Percentiles rank a stretch among this genome's conserved stretches.
These are phyloP conservation scores for Pulveroboletus sp. DNA, from an alignment of 768 basidiomycete species.

Conservation along the genomic window DNA sequence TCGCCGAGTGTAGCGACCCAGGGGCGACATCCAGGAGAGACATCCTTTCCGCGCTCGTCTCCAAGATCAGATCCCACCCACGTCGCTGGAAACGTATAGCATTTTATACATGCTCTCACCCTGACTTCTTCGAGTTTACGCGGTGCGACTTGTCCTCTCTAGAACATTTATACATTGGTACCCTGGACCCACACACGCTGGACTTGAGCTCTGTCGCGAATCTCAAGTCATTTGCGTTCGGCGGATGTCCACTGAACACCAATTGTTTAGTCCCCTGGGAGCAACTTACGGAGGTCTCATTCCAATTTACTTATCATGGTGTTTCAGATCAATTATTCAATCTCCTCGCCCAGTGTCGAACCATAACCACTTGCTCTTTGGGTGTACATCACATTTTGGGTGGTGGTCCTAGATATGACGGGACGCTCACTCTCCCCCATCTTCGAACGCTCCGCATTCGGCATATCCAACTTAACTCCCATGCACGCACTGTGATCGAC, in stretches of 20 bases:
- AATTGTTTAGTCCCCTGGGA: constrained; percentile 13
- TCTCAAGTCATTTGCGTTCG: constrained; percentile 14
- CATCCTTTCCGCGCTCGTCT: constrained; percentile 9
- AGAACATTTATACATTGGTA: constrained; percentile 10
- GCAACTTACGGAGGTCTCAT: constrained; percentile 12
- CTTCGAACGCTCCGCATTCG: constrained; percentile 20
- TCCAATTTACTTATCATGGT: constrained; percentile 5
- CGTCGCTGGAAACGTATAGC: constrained; percentile 18
- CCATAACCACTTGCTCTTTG: constrained; percentile 19
- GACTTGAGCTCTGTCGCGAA: constrained; percentile 10
- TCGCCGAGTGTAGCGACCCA: constrained; percentile 17
- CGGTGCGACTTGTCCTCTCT: constrained; percentile 15
- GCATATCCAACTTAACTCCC: not conserved
- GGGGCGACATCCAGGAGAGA: constrained; percentile 1
- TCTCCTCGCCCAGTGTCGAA: constrained; percentile 12
- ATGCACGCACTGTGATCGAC: constrained; percentile 2
- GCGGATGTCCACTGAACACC: not conserved
- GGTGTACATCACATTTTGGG: constrained; percentile 8
- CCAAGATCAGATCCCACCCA: constrained; percentile 15
- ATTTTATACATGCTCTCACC: constrained; percentile 8
- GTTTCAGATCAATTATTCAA: constrained; percentile 3
- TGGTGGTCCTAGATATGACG: not conserved
- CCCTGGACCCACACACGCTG: not conserved
- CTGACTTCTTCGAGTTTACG: constrained; percentile 15
- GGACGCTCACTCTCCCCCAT: constrained; percentile 4